These are phyloP conservation scores for Trypanosoma lewisi DNA, from an alignment of 208 protist genomes.

Conservation along the genomic window DNA sequence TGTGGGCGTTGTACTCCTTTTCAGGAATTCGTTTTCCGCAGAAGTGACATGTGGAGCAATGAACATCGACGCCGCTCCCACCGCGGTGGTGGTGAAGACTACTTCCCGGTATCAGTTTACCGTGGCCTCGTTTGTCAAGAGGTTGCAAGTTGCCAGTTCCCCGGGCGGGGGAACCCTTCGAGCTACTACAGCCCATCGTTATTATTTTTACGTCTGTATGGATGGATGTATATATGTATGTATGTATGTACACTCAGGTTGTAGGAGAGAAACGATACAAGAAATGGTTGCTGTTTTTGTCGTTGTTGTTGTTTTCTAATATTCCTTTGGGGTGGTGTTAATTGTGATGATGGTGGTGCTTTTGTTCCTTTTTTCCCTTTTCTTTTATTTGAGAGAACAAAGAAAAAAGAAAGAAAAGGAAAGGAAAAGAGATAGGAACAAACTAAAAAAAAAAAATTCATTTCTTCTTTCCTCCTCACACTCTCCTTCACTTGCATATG, in stretches of 20 bases:
- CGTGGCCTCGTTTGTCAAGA: no score
- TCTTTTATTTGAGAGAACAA: no score
- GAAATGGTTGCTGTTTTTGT: background rate
- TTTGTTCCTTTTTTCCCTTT: background rate
- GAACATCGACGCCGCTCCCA: background rate
- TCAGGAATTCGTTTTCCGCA: constrained; percentile 60
- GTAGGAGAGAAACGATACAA: background rate
- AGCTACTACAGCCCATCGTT: no score
- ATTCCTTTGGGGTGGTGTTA: background rate
- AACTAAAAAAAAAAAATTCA: background rate
- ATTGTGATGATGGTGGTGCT: background rate
- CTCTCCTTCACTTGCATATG: no score
- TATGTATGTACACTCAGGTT: background rate
- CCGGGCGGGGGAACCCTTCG: no score
- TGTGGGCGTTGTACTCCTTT: constrained; percentile 85
- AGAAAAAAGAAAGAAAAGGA: no score
- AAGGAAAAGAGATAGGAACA: no score
- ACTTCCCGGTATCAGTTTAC: no score
- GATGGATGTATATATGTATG: background rate
- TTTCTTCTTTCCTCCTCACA: no score
- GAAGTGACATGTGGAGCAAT: constrained; percentile 70
- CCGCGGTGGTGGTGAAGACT: background rate
- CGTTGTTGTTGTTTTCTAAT: background rate
- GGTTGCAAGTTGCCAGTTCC: no score
- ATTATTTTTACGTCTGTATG: no score